Percentiles rank a stretch among this genome's conserved stretches.
Evolutionary conservation across 345 rosid genomes (phyloP).

Genomic region (Eucalyptus regnans): DNA sequence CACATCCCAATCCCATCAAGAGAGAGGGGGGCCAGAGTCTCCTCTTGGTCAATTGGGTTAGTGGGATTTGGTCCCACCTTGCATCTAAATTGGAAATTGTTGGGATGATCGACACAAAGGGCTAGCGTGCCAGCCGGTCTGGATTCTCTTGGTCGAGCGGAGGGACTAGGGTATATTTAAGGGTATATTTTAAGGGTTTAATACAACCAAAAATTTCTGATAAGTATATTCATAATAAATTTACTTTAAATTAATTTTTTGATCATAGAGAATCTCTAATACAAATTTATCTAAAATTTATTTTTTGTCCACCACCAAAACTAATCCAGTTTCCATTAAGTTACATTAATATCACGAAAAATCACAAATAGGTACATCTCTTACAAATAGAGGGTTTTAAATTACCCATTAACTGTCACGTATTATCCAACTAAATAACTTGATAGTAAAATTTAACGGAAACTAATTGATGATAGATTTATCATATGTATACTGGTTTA

Average conservation of each 20-base stretch:
- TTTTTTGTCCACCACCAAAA: too few relatives aligned
- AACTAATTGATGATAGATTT: accelerated
- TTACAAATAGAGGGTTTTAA: too few relatives aligned
- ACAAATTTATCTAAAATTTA: too few relatives aligned
- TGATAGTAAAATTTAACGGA: accelerated
- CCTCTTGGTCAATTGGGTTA: neutral
- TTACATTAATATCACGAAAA: too few relatives aligned
- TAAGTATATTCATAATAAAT: accelerated
- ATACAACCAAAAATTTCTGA: accelerated
- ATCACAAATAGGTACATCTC: accelerated
- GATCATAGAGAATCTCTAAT: accelerated
- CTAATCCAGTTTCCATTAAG: accelerated
- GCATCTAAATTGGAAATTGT: neutral
- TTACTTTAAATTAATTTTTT: too few relatives aligned
- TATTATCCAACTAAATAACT: accelerated
- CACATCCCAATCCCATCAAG: neutral
- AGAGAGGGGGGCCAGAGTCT: neutral
- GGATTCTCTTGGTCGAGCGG: neutral
- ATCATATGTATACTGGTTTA: accelerated
- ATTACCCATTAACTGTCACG: accelerated
- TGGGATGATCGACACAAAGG: neutral
- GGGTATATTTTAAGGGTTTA: accelerated
- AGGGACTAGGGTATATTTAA: accelerated
- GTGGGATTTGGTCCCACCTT: neutral
- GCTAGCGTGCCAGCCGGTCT: neutral